A percentile compares a stretch with the other conserved stretches of the same genome.
phyloP scores from a whole-genome alignment of 257 asterid species.

The Fraxinus cuspidata region DNA sequence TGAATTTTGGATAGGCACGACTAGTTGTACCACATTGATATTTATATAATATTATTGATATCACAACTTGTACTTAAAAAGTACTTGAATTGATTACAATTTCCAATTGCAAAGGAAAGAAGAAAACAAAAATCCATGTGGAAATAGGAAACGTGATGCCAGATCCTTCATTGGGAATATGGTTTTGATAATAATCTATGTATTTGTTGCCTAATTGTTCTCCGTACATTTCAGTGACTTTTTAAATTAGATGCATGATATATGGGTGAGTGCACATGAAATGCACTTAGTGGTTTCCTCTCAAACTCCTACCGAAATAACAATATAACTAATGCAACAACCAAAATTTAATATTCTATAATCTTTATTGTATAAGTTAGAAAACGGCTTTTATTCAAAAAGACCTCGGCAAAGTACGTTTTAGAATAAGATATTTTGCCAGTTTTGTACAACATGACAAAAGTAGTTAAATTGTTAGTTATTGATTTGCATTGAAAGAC shows the following conservation, averaged over 20 bases:
- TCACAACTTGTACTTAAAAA: slow-evolving; percentile 18
- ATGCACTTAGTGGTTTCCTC: slow-evolving; percentile 24
- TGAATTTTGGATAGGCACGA: not conserved
- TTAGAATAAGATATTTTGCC: no score
- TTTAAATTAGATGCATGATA: not conserved
- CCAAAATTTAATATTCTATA: not conserved
- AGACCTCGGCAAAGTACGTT: not conserved
- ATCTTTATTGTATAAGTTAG: not conserved
- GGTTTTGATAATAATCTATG: not conserved
- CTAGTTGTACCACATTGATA: not conserved
- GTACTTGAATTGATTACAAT: not conserved
- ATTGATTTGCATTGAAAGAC: not conserved
- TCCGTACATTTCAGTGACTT: no score
- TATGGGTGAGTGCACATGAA: slow-evolving; percentile 20
- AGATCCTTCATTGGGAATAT: not conserved
- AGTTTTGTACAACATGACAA: no score
- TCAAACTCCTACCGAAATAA: not conserved
- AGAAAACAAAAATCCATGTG: not conserved
- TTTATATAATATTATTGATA: not conserved
- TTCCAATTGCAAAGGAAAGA: not conserved
- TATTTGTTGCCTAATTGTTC: not conserved
- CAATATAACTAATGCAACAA: not conserved
- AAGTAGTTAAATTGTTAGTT: not conserved
- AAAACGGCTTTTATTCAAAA: not conserved
- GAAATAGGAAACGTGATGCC: not conserved